phyloP scores from a whole-genome alignment of 2,329 filamentous ascomycete species.

The Aspergillus carbonarius region DNA sequence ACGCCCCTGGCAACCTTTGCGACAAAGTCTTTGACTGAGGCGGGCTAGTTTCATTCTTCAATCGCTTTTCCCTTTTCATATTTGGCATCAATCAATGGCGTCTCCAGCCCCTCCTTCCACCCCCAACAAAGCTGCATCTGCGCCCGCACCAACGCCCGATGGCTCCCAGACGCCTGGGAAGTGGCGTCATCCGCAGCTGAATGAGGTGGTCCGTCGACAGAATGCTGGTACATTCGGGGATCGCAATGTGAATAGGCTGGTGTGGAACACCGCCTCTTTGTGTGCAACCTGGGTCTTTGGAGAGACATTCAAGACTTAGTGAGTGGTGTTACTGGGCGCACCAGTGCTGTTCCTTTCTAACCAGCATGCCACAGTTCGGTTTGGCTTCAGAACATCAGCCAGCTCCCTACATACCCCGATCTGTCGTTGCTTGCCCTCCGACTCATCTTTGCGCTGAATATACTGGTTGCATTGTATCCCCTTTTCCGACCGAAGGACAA shows the following conservation, averaged over 20 bases:
- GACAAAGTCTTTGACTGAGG: background rate
- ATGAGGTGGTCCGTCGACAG: conserved; percentile 81
- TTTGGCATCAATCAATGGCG: conserved; percentile 31
- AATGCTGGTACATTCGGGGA: conserved; percentile 76
- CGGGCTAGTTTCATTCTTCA: background rate
- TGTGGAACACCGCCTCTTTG: conserved; percentile 64
- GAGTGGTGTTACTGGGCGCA: conserved; percentile 16
- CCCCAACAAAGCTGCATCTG: conserved; percentile 35
- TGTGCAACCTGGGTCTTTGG: conserved; percentile 49
- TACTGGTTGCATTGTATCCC: conserved; percentile 68
- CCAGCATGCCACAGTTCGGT: conserved; percentile 30
- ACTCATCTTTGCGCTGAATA: conserved; percentile 67
- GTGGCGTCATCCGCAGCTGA: conserved; percentile 86
- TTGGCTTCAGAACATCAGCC: conserved; percentile 35
- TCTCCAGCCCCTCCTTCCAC: conserved; percentile 43
- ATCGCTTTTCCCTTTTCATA: conserved; percentile 4
- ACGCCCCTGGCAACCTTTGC: background rate
- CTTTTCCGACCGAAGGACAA: conserved; percentile 72
- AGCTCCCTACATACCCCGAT: conserved; percentile 44
- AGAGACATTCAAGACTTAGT: conserved; percentile 40
- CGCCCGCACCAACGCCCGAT: conserved; percentile 27
- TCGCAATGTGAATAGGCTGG: conserved; percentile 68
- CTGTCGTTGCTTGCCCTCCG: conserved; percentile 57
- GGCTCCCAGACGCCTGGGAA: conserved; percentile 60
- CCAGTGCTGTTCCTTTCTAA: conserved; percentile 11